Base-by-base conservation (phyloP, 495 filamentous ascomycete genomes). In the Aspergillus bridgeri region DNA sequence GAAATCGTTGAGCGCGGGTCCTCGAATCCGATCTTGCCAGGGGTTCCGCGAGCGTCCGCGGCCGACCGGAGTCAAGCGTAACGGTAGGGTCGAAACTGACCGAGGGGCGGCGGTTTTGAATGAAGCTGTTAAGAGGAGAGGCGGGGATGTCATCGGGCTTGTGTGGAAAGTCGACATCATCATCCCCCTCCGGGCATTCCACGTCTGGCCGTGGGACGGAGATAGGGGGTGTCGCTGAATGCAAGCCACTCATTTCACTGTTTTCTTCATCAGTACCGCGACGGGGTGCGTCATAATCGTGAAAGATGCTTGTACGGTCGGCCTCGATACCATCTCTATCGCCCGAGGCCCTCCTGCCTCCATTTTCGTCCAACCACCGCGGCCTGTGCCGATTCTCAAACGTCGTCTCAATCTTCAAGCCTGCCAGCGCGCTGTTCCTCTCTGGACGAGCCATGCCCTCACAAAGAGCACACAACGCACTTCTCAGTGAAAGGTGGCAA, bases 211-310 rank as follows among this genome's bases (percentile, higher is more conserved):
- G 76, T 50, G 76, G 76, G 42, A 79, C 76, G 24, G 71, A 75
- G 33, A 79, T 79, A 38, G 76, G 76, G 58, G 74, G 73, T 43
- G 76, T 79, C 56, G 63, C 70, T 60, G 75, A 78, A 65, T 78
- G 75, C 48, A 78, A 65, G 60, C 74, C 71, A 64, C 60, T 75
- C 63, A 76, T 65, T 51, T 69, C 69, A 75, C 73, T 79, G 68
- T 62, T 65, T 63, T 76, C 74, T 65, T 75, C 68, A 73, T 79
- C 69, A 75, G 73, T 71, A 75, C 71, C 75, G 72, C 66, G 69
- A 69, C 68, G 60, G 53, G 49, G 69, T 72, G 71, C 69, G 69
- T 58, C 61, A 65, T 71, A 69, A 64, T 74, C 69, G 67, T 70
- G 68, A 73, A 64, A 68, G 61, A 64, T 65, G 61, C 73, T 75